Evolutionary conservation across 2,329 filamentous ascomycete species (phyloP), one percentile per base, ranked within the genome.

Genomic region (Byssochlamys sp.): DNA sequence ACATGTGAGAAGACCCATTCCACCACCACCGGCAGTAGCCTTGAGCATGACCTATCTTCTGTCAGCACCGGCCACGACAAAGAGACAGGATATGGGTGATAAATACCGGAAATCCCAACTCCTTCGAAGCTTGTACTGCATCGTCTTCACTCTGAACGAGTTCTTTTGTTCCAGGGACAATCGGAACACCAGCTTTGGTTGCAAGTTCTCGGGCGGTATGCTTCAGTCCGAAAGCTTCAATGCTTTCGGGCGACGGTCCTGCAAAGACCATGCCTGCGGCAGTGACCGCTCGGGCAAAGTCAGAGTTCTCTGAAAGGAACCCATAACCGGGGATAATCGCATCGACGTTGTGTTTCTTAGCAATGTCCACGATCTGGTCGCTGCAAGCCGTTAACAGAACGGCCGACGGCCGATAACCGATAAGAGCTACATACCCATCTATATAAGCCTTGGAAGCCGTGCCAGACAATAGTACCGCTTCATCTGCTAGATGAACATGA

Each of bases 1-100:
- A 60, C 90, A 90, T 57, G 90, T 90, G 35, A 89, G 80, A 79
- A 95, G 85, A 2, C 90, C 90, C 79, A 94, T 95, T 27, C 90
- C 90, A 52, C 90, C 90, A 31, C 90, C 89, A 5, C 88, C 88
- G 59, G 84, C 84, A 11, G 90, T 88, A 61, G 88, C 90, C 78
- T 96, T 95, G 55, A 90, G 78, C 66, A 91, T 80, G 5, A 91
- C 86, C 11, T 65, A 48, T 10, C 19, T n/a, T 25, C n/a, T 45
- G 39, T 61, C 53, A 58, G 27, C 24, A 51, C 24, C 9, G 27
- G 27, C 19, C 2, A 19, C 27, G 12, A 6, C 10, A 26, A 51
- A 25, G 45, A 4, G n/a, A 55, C 45, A 26, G 19, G 26, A 19
- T 48, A 24, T 2, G 29, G 4, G 11, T 31, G 4, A 19, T 50